Evolutionary conservation across 768 basidiomycete species (phyloP).

Genomic region (Calocybe gangraenosa): DNA sequence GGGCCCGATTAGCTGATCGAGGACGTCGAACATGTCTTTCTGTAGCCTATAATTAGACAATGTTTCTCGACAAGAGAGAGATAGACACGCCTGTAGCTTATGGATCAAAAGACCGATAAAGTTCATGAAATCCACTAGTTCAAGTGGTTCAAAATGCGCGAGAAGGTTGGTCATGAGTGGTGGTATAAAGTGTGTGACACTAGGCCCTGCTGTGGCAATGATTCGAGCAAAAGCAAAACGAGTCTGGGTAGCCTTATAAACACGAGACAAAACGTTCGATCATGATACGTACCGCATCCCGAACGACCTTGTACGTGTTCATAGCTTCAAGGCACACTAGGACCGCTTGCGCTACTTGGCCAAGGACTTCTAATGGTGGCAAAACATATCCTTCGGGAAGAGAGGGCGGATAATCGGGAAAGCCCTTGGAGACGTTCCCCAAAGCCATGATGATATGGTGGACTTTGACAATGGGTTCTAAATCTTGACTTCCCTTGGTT

Average conservation of each 20-base stretch:
- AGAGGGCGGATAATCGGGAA: conserved; percentile 82
- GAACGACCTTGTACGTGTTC: conserved; percentile 81
- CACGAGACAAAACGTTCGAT: not conserved
- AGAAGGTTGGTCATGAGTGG: conserved; percentile 88
- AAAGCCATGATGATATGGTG: conserved; percentile 95
- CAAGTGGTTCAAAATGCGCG: conserved; percentile 85
- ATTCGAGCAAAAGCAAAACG: conserved; percentile 93
- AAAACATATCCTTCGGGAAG: conserved; percentile 62
- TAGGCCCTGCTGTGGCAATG: conserved; percentile 75
- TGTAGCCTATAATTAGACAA: conserved; percentile 25
- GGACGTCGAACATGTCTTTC: conserved; percentile 82
- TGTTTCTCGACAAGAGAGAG: conserved; percentile 1
- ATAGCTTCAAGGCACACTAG: conserved; percentile 84
- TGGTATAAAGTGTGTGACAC: conserved; percentile 83
- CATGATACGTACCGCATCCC: conserved; percentile 75
- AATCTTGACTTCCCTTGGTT: conserved; percentile 56
- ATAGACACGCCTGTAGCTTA: conserved; percentile 69
- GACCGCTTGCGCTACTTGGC: conserved; percentile 81
- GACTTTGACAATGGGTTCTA: conserved; percentile 77
- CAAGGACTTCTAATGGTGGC: conserved; percentile 76
- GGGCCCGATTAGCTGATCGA: conserved; percentile 88
- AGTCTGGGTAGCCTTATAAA: conserved; percentile 46
- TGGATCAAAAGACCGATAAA: conserved; percentile 91
- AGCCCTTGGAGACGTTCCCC: conserved; percentile 93
- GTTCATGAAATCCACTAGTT: conserved; percentile 92